phyloP scores from a whole-genome alignment of 805 yeast species.

The Phaffomyces opuntiae region DNA sequence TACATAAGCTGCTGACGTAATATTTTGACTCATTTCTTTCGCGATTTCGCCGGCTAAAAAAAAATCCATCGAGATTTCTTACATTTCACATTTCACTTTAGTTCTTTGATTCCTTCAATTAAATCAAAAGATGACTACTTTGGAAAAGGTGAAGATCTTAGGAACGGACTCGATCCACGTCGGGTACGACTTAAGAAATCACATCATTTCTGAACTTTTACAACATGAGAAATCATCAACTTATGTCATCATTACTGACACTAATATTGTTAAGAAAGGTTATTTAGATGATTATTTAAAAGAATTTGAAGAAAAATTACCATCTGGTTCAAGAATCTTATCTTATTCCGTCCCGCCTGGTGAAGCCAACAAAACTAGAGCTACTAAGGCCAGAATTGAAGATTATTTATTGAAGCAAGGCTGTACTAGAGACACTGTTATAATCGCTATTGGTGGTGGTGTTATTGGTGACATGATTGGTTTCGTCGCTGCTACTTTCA shows the following conservation, averaged over 20 bases:
- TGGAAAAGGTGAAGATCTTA: constrained; percentile 60
- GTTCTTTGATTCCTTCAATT: no score
- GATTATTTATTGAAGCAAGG: constrained; percentile 77
- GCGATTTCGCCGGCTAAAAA: no score
- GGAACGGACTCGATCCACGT: constrained; percentile 84
- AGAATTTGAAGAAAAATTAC: constrained; percentile 38
- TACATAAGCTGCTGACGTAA: no score
- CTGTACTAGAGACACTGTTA: constrained; percentile 93
- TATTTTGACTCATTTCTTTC: no score
- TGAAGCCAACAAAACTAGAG: constrained; percentile 81
- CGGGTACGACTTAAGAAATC: constrained; percentile 74
- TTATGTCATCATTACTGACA: constrained; percentile 84
- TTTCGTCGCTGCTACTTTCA: constrained; percentile 97
- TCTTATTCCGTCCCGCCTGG: constrained; percentile 83
- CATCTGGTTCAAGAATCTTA: constrained; percentile 56
- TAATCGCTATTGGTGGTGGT: constrained; percentile 96
- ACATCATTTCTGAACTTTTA: constrained; percentile 64
- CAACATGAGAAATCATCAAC: constrained; percentile 71
- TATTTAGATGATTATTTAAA: constrained; percentile 43
- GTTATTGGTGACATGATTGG: constrained; percentile 99
- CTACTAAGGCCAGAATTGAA: constrained; percentile 88
- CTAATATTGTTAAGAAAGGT: constrained; percentile 64
- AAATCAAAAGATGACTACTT: background rate
- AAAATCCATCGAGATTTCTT: no score
- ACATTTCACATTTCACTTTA: no score